Base-by-base conservation (phyloP, 129 eudicot genomes). In the Arctium minus region DNA sequence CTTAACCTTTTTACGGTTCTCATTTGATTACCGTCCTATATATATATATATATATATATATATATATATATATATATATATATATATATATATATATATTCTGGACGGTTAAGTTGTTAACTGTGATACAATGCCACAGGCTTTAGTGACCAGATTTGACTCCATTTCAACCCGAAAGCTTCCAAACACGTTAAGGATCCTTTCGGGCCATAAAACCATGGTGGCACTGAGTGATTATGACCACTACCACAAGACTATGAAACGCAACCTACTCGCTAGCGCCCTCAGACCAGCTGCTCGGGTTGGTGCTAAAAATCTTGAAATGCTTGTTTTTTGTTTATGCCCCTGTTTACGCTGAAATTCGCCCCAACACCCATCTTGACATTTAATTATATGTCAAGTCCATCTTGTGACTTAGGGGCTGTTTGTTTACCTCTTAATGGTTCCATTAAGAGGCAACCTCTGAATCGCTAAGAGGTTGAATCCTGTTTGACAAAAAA, bases 141-240 rank as follows among this genome's bases (percentile, higher is more conserved):
- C 93, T 75, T 87, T 88, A 89, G 95, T 92, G 44, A 86, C 95
- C 15, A 88, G 87, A 79, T 92, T 56, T 81, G 70, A 89, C 6
- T 89, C 95, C 82, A 92, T 92, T 73, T 87, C 94, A 39, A 90
- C 97, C 10, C 77, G 93, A 79, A 92, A 92, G 81, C 78, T 92
- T 4, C 79, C 95, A 27, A 87, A 87, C 10, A 92, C 93, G 6
- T 62, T 92, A 37, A 84, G 27, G 77, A 92, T 89, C 75, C 97
- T 92, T 68, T 87, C 92, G 29, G 7, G 44, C 78, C 95, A 92
- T 72, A 91, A 92, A 80, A 82, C 87, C 69, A 90, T 92, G 77
- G 90, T 92, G 44, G 97, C 94, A 29, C 86, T 82, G 84, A 88
- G 94, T 84, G 97, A 92, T 86, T 92, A 92, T 22, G 74, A 87